Evolutionary conservation across 2,329 filamentous ascomycete species (phyloP).

Genomic region (Colletotrichum sp.): DNA sequence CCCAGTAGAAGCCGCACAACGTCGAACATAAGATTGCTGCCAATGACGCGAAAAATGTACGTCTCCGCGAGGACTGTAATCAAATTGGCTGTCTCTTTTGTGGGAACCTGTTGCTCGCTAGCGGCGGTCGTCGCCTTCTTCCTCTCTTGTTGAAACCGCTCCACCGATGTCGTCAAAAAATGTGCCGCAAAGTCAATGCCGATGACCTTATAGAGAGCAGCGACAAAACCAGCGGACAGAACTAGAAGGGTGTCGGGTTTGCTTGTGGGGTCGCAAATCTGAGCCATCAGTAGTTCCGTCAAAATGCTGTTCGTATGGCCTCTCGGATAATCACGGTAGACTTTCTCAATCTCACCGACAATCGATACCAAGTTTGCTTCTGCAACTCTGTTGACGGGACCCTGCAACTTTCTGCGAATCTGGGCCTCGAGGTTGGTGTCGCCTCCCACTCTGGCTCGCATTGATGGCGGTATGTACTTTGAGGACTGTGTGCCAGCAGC

Average conservation of each 20-base stretch:
- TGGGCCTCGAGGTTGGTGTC: constrained; percentile 71
- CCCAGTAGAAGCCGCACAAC: constrained; percentile 81
- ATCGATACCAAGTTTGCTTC: constrained; percentile 90
- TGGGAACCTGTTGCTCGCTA: constrained; percentile 29
- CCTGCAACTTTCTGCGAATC: constrained; percentile 81
- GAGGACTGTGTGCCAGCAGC: constrained; percentile 44
- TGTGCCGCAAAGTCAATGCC: constrained; percentile 91
- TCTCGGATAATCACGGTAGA: constrained; percentile 86
- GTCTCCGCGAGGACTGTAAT: constrained; percentile 84
- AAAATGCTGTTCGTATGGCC: constrained; percentile 85
- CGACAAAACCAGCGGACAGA: constrained; percentile 86
- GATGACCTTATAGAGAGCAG: constrained; percentile 84
- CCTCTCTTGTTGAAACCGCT: constrained; percentile 74
- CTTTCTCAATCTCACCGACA: constrained; percentile 77
- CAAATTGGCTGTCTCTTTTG: constrained; percentile 75
- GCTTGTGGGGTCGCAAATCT: constrained; percentile 78
- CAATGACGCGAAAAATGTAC: constrained; percentile 90
- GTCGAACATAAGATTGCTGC: constrained; percentile 85
- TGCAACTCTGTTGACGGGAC: constrained; percentile 89
- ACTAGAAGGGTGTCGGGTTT: constrained; percentile 91
- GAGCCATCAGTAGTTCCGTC: constrained; percentile 77
- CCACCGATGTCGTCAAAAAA: constrained; percentile 78
- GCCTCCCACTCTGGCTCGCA: constrained; percentile 67
- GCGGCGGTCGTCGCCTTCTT: constrained; percentile 41
- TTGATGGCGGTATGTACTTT: constrained; percentile 91